phyloP scores from a whole-genome alignment of 2,329 filamentous ascomycete genomes.

The Sclerotinia subarctica region DNA sequence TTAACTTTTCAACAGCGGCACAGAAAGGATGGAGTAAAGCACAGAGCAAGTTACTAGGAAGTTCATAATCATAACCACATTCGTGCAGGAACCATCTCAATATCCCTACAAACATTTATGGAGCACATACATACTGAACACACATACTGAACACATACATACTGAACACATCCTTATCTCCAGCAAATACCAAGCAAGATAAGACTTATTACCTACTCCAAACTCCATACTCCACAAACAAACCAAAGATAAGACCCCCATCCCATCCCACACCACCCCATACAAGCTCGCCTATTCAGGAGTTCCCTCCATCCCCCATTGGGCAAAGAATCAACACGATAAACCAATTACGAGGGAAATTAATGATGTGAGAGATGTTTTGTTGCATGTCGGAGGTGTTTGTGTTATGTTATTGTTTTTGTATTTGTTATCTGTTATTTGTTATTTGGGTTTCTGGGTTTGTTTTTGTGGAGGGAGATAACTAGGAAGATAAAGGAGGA shows the following conservation, averaged over 20 bases:
- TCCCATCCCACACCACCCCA: too few species aligned
- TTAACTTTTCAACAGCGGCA: not conserved
- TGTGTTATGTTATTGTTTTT: constrained; percentile 19
- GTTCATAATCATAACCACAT: not conserved
- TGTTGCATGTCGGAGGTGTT: constrained; percentile 11
- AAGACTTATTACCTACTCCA: too few species aligned
- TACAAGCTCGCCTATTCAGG: too few species aligned
- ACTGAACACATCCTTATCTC: not conserved
- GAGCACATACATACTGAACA: too few species aligned
- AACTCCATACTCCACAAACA: too few species aligned
- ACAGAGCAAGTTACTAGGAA: too few species aligned
- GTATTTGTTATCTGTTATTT: too few species aligned
- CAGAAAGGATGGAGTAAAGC: not conserved
- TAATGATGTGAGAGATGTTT: not conserved
- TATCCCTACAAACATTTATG: not conserved
- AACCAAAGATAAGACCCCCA: too few species aligned
- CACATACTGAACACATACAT: not conserved
- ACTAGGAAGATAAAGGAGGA: too few species aligned
- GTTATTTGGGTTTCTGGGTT: not conserved
- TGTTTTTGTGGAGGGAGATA: not conserved
- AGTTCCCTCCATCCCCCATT: not conserved
- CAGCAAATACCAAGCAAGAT: too few species aligned
- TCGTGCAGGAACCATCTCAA: not conserved
- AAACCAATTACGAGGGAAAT: not conserved
- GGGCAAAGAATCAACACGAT: not conserved